These are phyloP conservation scores for Cercospora citrullina DNA, from an alignment of 2,329 filamentous ascomycete genomes.

Conservation along the genomic window DNA sequence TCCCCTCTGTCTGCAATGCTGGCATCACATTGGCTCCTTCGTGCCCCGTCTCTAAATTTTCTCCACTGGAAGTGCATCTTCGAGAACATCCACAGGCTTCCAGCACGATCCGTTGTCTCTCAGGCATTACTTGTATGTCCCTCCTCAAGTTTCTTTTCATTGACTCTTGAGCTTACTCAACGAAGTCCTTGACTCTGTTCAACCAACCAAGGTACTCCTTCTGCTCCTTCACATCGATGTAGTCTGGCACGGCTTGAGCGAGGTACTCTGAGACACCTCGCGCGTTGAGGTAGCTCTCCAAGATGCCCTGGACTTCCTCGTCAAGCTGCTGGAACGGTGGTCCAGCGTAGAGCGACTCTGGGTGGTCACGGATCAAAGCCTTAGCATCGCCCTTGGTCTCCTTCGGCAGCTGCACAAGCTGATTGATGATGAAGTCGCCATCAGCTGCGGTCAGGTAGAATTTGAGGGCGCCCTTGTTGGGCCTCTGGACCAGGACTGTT, in stretches of 20 bases:
- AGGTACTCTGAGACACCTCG: slow-evolving; percentile 84
- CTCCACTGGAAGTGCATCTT: not conserved
- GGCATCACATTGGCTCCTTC: not conserved
- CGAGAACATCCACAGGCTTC: not conserved
- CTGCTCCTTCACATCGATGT: slow-evolving; percentile 98
- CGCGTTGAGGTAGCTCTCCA: slow-evolving; percentile 94
- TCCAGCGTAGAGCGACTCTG: slow-evolving; percentile 80
- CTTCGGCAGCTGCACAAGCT: slow-evolving; percentile 82
- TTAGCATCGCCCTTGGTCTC: slow-evolving; percentile 67
- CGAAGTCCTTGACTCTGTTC: slow-evolving; percentile 77
- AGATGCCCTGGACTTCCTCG: slow-evolving; percentile 86
- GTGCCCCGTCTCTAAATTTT: not conserved
- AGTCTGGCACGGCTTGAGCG: slow-evolving; percentile 89
- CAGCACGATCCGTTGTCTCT: not conserved
- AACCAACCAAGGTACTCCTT: slow-evolving; percentile 93
- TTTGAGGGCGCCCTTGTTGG: slow-evolving; percentile 78
- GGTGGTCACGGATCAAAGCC: slow-evolving; percentile 64
- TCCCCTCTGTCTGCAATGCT: not conserved
- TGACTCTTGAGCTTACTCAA: slow-evolving; percentile 54
- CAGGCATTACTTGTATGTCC: not conserved
- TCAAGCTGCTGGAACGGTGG: slow-evolving; percentile 93
- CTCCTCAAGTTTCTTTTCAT: not conserved
- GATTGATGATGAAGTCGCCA: slow-evolving; percentile 82
- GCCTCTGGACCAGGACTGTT: slow-evolving; percentile 85
- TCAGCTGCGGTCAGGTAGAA: slow-evolving; percentile 86